Base-by-base conservation (phyloP, 1,284 basidiomycete genomes). In the Puccinia triticina region DNA sequence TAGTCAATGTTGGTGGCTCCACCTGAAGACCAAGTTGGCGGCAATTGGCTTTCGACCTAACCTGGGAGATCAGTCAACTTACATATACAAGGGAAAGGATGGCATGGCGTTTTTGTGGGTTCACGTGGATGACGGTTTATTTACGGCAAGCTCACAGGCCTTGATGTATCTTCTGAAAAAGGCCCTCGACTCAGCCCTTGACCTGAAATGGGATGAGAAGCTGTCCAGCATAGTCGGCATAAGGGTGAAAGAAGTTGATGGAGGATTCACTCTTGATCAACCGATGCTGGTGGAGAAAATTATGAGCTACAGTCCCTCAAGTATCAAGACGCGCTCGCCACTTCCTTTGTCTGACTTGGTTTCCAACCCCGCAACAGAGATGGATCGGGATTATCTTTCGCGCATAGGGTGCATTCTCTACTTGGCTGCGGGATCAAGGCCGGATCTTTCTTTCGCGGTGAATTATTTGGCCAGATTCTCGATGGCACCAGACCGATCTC, bases 101-200 rank as follows among this genome's bases (percentile, higher is more conserved):
- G n/a, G n/a, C 12, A 76, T 32, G 53, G 74, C 53, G 14, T 37
- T 76, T n/a, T 26, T 76, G 18, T 76, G 74, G 74, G 59, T 76
- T 61, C 50, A 76, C 12, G 74, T 76, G 12, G 74, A 76, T 29
- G 40, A 76, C 40, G 74, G 74, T 40, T 16, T 76, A 48, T 59
- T 76, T 10, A 26, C 32, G 2, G 74, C 40, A 8, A 34, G 21
- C 21, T 34, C 18, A 23, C 50, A 3, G 3, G 29, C 5, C 14
- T 18, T 76, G 14, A 26, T 76, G 48, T 3, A 37, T n/a, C 14
- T 7, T 40, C n/a, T 76, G 40, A 21, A 61, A 26, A 23, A 3
- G 2, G 1, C 8, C 2, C n/a, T 76, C 29, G 18, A 2, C 16
- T 21, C 37, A 16, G 23, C 10, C 21, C 40, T 76, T 10, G 29